Conservation (phyloP, 2,329 filamentous ascomycete species). For the Penicillium thymicola region DNA sequence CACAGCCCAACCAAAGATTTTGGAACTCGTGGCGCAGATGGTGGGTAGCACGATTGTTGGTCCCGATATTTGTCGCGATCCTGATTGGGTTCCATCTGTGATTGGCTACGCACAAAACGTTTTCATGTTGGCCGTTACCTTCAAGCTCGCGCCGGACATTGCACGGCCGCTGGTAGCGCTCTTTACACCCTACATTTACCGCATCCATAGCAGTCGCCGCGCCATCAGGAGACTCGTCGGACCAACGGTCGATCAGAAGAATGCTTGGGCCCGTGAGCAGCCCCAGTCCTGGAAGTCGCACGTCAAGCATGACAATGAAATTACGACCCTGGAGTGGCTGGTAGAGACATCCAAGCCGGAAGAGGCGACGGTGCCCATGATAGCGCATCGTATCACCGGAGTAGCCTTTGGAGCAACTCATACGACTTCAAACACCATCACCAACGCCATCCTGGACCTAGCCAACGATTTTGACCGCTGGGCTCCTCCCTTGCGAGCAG, state of each 20-base stretch:
- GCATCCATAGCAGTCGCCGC: background rate
- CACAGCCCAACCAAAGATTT: background rate
- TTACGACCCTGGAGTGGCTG: background rate
- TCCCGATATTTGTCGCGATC: background rate
- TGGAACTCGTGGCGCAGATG: background rate
- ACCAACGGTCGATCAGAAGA: background rate
- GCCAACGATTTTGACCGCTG: background rate
- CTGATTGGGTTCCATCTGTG: background rate
- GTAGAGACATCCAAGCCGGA: background rate
- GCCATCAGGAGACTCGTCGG: background rate
- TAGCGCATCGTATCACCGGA: background rate
- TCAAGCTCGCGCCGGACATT: background rate
- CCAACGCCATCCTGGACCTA: background rate
- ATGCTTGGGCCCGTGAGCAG: background rate
- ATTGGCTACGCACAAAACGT: background rate
- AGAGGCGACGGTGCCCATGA: background rate
- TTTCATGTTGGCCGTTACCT: background rate
- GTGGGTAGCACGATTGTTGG: background rate
- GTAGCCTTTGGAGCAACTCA: background rate
- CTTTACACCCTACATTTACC: background rate
- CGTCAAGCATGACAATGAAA: background rate
- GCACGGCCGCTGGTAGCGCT: background rate
- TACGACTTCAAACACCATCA: background rate
- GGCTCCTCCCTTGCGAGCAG: background rate
- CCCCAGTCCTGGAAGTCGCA: background rate